phyloP scores from a whole-genome alignment of 148 eudicot species.

The Euryodendron excelsum region DNA sequence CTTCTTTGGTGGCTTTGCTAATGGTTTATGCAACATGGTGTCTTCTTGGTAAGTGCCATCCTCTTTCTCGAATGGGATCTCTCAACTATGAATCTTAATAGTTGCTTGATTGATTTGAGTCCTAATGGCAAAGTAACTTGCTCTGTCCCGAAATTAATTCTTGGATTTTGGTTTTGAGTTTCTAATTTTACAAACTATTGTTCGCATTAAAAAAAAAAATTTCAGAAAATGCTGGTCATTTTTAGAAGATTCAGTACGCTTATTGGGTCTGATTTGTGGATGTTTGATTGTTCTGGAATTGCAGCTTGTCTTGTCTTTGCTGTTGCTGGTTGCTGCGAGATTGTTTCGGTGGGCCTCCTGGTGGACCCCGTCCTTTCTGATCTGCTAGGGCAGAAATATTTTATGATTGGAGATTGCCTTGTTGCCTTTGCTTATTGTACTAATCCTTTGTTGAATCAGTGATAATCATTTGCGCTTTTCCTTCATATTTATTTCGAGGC shows the following conservation, averaged over 20 bases:
- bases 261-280: too few species aligned
- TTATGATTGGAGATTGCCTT: not conserved
- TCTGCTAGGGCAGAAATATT: not conserved
- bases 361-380: constrained; percentile 10
- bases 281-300: not conserved
- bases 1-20: constrained; percentile 24
- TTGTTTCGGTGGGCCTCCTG: constrained; percentile 28
- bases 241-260: not conserved
- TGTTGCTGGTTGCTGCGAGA: constrained; percentile 33
- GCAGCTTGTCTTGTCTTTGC: constrained; percentile 31
- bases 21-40: constrained; percentile 27
- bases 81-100: not conserved
- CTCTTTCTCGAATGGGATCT: not conserved
- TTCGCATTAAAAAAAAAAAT: too few species aligned
- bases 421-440: too few species aligned
- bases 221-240: too few species aligned
- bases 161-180: too few species aligned
- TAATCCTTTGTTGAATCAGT: too few species aligned
- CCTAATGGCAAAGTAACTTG: too few species aligned
- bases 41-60: constrained; percentile 17
- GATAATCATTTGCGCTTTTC: too few species aligned
- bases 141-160: too few species aligned
- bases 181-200: too few species aligned
- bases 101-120: too few species aligned
- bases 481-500: not conserved